phyloP scores from a whole-genome alignment of 345 rosid species.

The Gossypium arboreum region DNA sequence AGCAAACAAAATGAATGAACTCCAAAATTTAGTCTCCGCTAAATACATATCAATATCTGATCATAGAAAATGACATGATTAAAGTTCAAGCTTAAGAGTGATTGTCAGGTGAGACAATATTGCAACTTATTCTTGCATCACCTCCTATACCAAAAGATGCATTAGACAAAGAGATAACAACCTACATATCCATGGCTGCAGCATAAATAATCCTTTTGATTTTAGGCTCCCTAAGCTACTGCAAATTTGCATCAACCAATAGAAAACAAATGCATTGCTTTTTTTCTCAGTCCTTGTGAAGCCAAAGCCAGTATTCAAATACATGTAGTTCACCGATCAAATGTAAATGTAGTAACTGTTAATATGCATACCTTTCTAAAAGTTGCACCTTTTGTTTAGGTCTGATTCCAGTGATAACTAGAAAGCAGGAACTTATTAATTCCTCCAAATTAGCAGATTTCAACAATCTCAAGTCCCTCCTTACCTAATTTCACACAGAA shows the following conservation, averaged over 20 bases:
- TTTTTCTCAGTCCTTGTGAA: background rate
- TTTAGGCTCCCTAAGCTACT: constrained; percentile 5
- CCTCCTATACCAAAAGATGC: background rate
- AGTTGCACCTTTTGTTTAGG: constrained; percentile 68
- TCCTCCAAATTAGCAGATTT: constrained; percentile 59
- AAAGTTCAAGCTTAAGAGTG: background rate
- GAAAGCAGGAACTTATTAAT: constrained; percentile 61
- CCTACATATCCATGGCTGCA: background rate
- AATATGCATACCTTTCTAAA: constrained; percentile 59
- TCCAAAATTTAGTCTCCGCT: background rate
- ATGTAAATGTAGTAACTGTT: background rate
- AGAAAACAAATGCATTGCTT: no score
- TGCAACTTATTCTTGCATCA: background rate
- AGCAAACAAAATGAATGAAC: background rate
- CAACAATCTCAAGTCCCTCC: constrained; percentile 80
- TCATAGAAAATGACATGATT: background rate
- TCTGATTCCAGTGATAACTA: constrained; percentile 50
- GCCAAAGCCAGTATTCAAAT: background rate
- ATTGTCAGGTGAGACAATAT: background rate
- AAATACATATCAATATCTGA: background rate
- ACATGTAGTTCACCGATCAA: background rate
- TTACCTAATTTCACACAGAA: constrained; percentile 46
- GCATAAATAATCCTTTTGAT: background rate
- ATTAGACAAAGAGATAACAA: background rate
- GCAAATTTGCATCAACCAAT: background rate